phyloP scores from a whole-genome alignment of 2,329 filamentous ascomycete genomes.

The Pseudopithomyces maydicus region DNA sequence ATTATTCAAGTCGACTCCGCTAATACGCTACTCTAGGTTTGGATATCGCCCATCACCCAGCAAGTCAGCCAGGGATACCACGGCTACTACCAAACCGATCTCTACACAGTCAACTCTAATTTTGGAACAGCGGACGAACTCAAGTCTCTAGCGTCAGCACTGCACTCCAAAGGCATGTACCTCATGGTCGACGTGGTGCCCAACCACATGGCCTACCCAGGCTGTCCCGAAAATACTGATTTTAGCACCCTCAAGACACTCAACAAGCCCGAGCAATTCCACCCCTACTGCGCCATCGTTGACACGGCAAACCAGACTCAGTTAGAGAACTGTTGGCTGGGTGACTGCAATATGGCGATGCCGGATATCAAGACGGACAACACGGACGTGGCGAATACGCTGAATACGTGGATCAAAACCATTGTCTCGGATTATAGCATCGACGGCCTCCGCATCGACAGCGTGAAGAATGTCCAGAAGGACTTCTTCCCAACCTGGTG shows the following conservation, averaged over 20 bases:
- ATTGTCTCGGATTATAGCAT: constrained; percentile 19
- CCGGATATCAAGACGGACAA: constrained; percentile 21
- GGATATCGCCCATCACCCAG: constrained; percentile 43
- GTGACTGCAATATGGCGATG: constrained; percentile 21
- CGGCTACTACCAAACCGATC: constrained; percentile 51
- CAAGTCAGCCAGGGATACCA: constrained; percentile 50
- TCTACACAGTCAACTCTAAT: constrained; percentile 50
- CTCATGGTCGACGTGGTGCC: constrained; percentile 55
- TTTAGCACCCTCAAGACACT: constrained; percentile 10
- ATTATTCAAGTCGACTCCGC: background rate
- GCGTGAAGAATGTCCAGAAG: constrained; percentile 62
- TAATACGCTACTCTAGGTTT: constrained; percentile 25
- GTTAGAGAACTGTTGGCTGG: constrained; percentile 21
- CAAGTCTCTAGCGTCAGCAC: constrained; percentile 44
- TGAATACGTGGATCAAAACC: constrained; percentile 14
- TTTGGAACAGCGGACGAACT: constrained; percentile 52
- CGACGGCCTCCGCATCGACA: constrained; percentile 64
- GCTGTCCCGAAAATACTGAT: constrained; percentile 16
- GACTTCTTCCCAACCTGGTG: constrained; percentile 61
- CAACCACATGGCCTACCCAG: constrained; percentile 43
- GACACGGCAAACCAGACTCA: constrained; percentile 19
- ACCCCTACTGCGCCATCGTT: constrained; percentile 12
- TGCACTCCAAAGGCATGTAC: constrained; percentile 46
- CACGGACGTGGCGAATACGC: constrained; percentile 6
- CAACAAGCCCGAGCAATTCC: constrained; percentile 12